A percentile compares a stretch with the other conserved stretches of the same genome.
Evolutionary conservation across 371 early-diverging fungal genomes (phyloP).

Genomic region (Rhizomucor pusillus): DNA sequence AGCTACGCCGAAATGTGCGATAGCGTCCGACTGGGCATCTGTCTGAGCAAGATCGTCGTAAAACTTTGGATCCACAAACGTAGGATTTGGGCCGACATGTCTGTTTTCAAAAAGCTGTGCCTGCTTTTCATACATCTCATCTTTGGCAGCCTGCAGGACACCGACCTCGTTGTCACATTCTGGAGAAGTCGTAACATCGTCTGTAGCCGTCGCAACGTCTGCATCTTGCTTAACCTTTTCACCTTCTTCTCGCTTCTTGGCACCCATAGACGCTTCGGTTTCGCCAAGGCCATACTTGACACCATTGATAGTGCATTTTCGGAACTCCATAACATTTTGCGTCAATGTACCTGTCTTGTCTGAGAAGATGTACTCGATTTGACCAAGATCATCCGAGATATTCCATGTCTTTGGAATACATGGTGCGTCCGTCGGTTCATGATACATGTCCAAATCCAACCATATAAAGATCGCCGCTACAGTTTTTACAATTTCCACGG

Average conservation of each 20-base stretch:
- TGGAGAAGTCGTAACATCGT: conserved; percentile 6
- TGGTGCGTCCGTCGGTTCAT: conserved; percentile 71
- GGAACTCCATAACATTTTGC: conserved; percentile 78
- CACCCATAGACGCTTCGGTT: conserved; percentile 37
- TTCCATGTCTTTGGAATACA: conserved; percentile 89
- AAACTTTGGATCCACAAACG: conserved; percentile 42
- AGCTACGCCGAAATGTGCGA: conserved; percentile 70
- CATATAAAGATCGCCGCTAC: conserved; percentile 77
- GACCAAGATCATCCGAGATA: conserved; percentile 83
- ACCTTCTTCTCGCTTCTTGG: conserved; percentile 19
- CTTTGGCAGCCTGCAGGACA: conserved; percentile 10
- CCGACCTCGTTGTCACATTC: conserved; percentile 3
- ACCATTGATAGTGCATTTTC: conserved; percentile 85
- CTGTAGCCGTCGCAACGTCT: not conserved
- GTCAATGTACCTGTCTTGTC: conserved; percentile 92
- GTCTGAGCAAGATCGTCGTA: conserved; percentile 30
- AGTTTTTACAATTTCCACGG: conserved; percentile 90
- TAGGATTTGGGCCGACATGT: conserved; percentile 35
- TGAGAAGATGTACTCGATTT: conserved; percentile 95
- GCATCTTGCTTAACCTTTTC: conserved; percentile 4
- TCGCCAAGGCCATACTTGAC: conserved; percentile 68
- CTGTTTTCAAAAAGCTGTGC: conserved; percentile 30
- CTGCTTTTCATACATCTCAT: conserved; percentile 37
- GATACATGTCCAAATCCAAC: conserved; percentile 85
- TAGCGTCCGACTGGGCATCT: conserved; percentile 21